Base-by-base conservation (phyloP, 2,329 filamentous ascomycete genomes). In the Diaporthe sp. region DNA sequence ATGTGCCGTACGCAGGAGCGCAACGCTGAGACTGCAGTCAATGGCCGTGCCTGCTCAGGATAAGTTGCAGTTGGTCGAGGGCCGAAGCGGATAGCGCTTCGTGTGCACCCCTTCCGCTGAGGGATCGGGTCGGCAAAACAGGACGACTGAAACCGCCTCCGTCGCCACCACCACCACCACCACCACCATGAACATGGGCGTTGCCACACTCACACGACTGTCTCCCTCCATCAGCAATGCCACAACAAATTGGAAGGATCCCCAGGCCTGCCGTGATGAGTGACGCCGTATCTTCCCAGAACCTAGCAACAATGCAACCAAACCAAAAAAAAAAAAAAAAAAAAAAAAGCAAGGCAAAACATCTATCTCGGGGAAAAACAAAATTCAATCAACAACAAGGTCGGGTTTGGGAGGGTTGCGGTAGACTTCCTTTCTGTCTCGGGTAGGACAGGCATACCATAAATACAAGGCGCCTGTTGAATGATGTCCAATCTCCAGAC, bases 401-500 rank as follows among this genome's bases (percentile, higher is more conserved):
- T 53, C 47, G 47, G 63, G 47, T 27, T 39, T 53, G 47, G 63
- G 63, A 68, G 63, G 63, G 32, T 53, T 39, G 63, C n/a, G 47
- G 19, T 68, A 53, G 47, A 53, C 63, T 53, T 53, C 63, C 47
- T 68, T 53, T 53, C 47, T 53, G 47, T 68, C 47, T 53, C n/a
- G 32, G 63, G 63, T 53, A 53, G 47, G 19, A 27, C 47, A 53
- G 63, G 63, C 63, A 68, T 15, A 68, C 63, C 47, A 68, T 39
- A 22, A 68, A 68, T 68, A 68, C 63, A 68, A 68, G 47, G 32
- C 47, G 63, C 63, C 44, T 68, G 63, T 19, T 68, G 15, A 39
- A 39, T 39, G 15, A 68, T 39, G 63, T 53, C 15, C 32, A 68
- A 27, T n/a, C 19, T 13, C 17, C 15, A 30, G 42, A 50, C 5